phyloP scores from a whole-genome alignment of 2,329 filamentous ascomycete species.

The Cladosporium oxysporum region DNA sequence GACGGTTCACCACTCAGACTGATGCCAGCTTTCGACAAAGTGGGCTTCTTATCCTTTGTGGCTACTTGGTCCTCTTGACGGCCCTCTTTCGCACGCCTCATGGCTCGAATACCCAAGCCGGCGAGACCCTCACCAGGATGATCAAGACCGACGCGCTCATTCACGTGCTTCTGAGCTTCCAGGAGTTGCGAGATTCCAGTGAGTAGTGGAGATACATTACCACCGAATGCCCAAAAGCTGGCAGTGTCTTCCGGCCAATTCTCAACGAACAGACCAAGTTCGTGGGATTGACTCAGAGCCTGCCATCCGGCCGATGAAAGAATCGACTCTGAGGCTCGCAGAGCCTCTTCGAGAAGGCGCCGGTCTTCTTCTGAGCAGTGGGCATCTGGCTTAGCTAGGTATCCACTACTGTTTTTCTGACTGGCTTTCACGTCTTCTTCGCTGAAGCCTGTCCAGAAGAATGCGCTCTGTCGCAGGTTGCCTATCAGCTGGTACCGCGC shows the following conservation, averaged over 20 bases:
- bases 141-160: slow-evolving; percentile 33
- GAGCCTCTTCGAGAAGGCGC: slow-evolving; percentile 61
- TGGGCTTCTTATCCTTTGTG: slow-evolving; percentile 24
- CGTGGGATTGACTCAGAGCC: slow-evolving; percentile 68
- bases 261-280: slow-evolving; percentile 73
- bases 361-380: slow-evolving; percentile 63
- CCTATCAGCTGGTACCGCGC: slow-evolving; percentile 68
- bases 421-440: slow-evolving; percentile 63
- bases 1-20: slow-evolving; percentile 41
- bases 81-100: slow-evolving; percentile 25
- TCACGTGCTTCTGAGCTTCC: slow-evolving; percentile 58
- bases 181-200: slow-evolving; percentile 60
- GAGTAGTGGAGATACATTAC: slow-evolving; percentile 47
- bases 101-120: slow-evolving; percentile 34
- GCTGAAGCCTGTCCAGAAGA: slow-evolving; percentile 80
- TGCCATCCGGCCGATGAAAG: slow-evolving; percentile 63
- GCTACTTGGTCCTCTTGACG: slow-evolving; percentile 26
- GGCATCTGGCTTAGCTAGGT: slow-evolving; percentile 64
- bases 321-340: slow-evolving; percentile 64
- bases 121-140: slow-evolving; percentile 37
- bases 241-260: slow-evolving; percentile 65
- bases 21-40: slow-evolving; percentile 41
- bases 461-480: slow-evolving; percentile 80
- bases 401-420: slow-evolving; percentile 66
- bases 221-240: slow-evolving; percentile 66